These are phyloP conservation scores for Phytopythium oedochilum DNA, from an alignment of 352 stramenopile genomes.

Conservation along the genomic window DNA sequence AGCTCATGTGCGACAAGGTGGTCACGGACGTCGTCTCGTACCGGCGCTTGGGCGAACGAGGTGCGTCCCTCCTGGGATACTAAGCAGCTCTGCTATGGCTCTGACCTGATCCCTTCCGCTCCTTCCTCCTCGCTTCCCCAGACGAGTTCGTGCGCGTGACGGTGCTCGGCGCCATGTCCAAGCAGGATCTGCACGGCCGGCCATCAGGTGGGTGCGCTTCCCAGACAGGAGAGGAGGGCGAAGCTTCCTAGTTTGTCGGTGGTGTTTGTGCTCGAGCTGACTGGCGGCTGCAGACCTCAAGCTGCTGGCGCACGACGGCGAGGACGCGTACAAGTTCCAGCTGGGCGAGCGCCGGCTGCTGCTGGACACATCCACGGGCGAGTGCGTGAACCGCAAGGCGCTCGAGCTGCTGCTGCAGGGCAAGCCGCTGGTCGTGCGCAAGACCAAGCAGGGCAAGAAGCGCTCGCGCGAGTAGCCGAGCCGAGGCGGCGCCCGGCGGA, in stretches of 20 bases:
- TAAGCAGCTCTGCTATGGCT: not conserved
- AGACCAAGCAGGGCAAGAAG: constrained; percentile 64
- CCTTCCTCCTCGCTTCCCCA: constrained; percentile 6
- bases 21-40: constrained; percentile 71
- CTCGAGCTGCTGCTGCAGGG: constrained; percentile 66
- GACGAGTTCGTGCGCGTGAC: constrained; percentile 56
- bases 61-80: constrained; percentile 2
- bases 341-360: constrained; percentile 43
- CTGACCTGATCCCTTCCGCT: no score
- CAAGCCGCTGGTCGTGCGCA: constrained; percentile 62
- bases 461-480: constrained; percentile 17
- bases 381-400: constrained; percentile 55
- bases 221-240: no score
- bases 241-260: no score
- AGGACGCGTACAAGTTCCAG: constrained; percentile 59
- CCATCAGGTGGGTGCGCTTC: constrained; percentile 38
- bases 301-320: constrained; percentile 41
- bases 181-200: constrained; percentile 39
- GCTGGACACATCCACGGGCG: constrained; percentile 47
- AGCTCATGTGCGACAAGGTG: constrained; percentile 61
- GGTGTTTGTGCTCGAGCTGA: not conserved
- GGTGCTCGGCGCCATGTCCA: constrained; percentile 34
- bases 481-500: not conserved
- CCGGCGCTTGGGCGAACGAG: constrained; percentile 51
- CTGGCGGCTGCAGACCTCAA: constrained; percentile 39